Evolutionary conservation across 768 basidiomycete species (phyloP).

Genomic region (Butyriboletus loyo): DNA sequence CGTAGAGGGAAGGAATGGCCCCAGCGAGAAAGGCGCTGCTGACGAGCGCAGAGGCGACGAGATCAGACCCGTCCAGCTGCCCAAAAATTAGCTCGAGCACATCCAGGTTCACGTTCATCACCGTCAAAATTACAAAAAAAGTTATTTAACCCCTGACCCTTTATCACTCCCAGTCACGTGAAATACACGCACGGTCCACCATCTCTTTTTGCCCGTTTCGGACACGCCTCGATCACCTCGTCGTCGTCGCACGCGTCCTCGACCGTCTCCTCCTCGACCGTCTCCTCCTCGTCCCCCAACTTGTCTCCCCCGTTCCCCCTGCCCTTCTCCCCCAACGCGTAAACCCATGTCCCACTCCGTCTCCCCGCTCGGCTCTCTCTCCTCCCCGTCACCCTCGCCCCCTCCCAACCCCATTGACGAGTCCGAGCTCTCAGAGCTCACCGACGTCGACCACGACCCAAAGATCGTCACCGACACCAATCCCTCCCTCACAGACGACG

Average conservation of each 20-base stretch:
- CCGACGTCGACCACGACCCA: conserved; percentile 72
- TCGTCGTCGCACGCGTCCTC: conserved; percentile 23
- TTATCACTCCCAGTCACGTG: conserved; percentile 11
- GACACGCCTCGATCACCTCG: conserved; percentile 18
- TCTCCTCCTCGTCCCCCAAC: background rate
- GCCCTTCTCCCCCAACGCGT: background rate
- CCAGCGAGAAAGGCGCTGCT: conserved; percentile 63
- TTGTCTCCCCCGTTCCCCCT: background rate
- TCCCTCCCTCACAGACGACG: conserved; percentile 22
- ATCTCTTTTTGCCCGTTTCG: conserved; percentile 13
- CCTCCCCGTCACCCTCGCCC: conserved; percentile 66
- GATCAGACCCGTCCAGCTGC: conserved; percentile 48
- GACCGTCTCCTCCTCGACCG: conserved; percentile 1
- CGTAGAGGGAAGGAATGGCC: conserved; percentile 62
- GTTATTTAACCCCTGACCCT: conserved; percentile 6
- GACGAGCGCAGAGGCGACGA: conserved; percentile 60
- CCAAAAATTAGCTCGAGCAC: conserved; percentile 68
- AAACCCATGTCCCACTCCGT: conserved; percentile 23
- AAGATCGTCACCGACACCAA: conserved; percentile 30
- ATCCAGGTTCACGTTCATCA: conserved; percentile 68
- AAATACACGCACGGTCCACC: conserved; percentile 20
- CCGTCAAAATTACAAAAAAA: conserved; percentile 13
- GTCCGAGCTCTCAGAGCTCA: conserved; percentile 81
- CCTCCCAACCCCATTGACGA: conserved; percentile 43
- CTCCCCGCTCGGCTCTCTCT: conserved; percentile 55